Percentiles rank a stretch among this genome's conserved stretches.
These are phyloP conservation scores for Candolleomyces aberdarensis DNA, from an alignment of 768 basidiomycete genomes.

Conservation along the genomic window DNA sequence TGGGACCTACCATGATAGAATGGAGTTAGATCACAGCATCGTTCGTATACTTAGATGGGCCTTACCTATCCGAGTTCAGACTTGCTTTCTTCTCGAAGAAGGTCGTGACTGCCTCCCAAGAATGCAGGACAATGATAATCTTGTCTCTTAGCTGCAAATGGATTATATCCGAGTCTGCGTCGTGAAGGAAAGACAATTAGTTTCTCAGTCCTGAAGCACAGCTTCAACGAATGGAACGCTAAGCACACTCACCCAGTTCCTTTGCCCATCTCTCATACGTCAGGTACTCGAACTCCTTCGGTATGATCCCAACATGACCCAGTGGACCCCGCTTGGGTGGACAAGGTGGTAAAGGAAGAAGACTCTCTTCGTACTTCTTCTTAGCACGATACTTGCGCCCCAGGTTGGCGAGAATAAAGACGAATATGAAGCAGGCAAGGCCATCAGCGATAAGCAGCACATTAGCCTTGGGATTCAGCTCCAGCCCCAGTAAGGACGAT, in stretches of 20 bases:
- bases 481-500: neutral
- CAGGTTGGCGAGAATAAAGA: neutral
- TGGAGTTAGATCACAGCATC: neutral
- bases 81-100: slow-evolving; percentile 20
- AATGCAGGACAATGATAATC: slow-evolving; percentile 19
- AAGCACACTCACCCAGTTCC: neutral
- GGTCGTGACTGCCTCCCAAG: slow-evolving; percentile 16
- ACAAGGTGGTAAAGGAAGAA: neutral
- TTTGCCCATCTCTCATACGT: neutral
- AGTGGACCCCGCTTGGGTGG: neutral
- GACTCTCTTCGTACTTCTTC: neutral
- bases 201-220: neutral
- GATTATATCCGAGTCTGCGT: slow-evolving; percentile 20
- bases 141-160: slow-evolving; percentile 16
- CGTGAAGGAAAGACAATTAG: neutral
- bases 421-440: neutral
- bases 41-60: neutral
- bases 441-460: neutral
- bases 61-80: slow-evolving; percentile 19
- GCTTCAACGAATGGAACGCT: too few species aligned
- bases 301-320: neutral
- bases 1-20: neutral
- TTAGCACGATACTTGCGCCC: neutral
- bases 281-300: neutral
- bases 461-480: neutral